A percentile compares a stretch with the other conserved stretches of the same genome.
Evolutionary conservation across 208 protist species (phyloP).

Genomic region (Acanthamoeba lugdunensis): DNA sequence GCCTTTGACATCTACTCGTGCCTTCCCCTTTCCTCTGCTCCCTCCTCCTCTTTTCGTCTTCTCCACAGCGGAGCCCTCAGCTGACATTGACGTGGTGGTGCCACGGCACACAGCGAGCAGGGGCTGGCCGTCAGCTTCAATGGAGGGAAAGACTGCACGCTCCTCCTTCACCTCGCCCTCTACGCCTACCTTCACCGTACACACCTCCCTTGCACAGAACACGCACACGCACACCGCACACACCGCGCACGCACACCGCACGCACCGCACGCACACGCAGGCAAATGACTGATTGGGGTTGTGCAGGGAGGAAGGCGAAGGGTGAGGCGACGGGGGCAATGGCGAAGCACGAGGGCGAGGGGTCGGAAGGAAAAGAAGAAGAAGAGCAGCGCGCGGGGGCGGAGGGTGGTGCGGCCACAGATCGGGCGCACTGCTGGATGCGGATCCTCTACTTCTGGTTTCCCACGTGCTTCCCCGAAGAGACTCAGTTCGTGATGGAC

Average conservation of each 20-base stretch:
- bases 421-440: not conserved
- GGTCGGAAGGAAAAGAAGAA: not conserved
- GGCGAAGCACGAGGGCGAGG: too few relatives aligned
- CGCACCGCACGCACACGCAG: not conserved
- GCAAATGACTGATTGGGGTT: not conserved
- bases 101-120: constrained; percentile 12
- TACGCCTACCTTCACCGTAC: constrained; percentile 27
- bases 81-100: not conserved
- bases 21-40: too few relatives aligned
- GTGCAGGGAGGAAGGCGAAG: not conserved
- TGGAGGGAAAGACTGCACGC: constrained; percentile 82
- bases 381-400: not conserved
- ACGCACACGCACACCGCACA: not conserved
- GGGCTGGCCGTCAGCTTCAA: constrained; percentile 80
- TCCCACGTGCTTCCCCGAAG: constrained; percentile 33
- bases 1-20: constrained; percentile 5
- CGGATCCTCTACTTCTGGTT: constrained; percentile 41
- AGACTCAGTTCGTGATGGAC: constrained; percentile 41
- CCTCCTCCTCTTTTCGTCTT: not conserved
- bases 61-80: not conserved
- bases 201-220: not conserved
- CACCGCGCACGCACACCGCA: not conserved
- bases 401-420: not conserved
- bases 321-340: not conserved
- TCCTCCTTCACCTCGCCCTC: constrained; percentile 76